Base-by-base conservation (phyloP, 108 stramenopile genomes). In the Schizochytrium sp. region DNA sequence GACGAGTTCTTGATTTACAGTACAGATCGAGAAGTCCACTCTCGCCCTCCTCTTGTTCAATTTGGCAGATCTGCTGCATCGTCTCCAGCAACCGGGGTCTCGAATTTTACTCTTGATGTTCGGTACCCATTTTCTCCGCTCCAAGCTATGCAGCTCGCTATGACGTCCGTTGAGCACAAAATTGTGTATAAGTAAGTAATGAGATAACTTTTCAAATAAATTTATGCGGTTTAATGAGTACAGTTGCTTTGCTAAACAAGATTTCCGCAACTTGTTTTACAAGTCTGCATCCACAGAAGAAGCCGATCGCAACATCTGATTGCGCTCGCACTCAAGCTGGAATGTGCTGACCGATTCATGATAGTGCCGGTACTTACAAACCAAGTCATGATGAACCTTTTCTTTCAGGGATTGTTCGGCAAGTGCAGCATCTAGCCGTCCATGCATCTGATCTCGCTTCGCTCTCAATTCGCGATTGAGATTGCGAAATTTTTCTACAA, bases 101-200 rank as follows among this genome's bases (percentile, higher is more conserved):
- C 47, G 0, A 15, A 49, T 3, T 92, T 90, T 60, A 72, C 91
- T 0, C 72, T 92, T 42, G 91, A 92, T 73, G 61, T 90, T 5
- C 53, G 58, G 2, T 88, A 53, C 49, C 91, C 91, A 2, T 88
- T 92, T 3, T 56, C 38, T 49, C 87, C 88, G 17, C 17, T 92
- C 8, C 91, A 92, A 56, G 91, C 91, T 46, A 89, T 91, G 46
- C 88, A 59, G n/a, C 89, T 91, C 83, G 76, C 56, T 15, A 55
- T 91, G 61, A 87, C 61, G 40, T 57, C 87, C n/a, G 19, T 91
- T 1, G 91, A 91, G 7, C 49, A 61, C 15, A 91, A 91, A 42
- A 49, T 90, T 40, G 89, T 87, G 17, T 59, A 87, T 42, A 59
- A 59, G 15, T 89, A 40, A 72, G 17, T 1, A 1, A n/a, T 17